Evolutionary conservation across 129 eudicot genomes (phyloP).

Genomic region (Glebionis coronaria): DNA sequence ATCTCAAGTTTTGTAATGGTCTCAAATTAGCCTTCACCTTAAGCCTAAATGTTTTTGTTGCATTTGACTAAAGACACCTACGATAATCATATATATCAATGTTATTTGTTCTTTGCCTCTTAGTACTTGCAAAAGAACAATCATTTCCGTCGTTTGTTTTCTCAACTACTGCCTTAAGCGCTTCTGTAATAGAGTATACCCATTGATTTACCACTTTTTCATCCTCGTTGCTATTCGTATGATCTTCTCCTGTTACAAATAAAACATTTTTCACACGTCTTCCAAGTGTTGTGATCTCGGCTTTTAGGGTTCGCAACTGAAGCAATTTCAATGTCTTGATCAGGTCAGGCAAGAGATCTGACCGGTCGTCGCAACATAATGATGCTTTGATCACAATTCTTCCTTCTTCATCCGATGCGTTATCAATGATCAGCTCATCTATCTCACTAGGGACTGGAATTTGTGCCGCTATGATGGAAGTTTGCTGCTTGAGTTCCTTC

Average conservation of each 20-base stretch:
- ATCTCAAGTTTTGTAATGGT: no score
- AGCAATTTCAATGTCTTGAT: conserved; percentile 47
- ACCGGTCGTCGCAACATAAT: conserved; percentile 69
- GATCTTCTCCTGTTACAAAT: conserved; percentile 36
- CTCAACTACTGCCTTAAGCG: conserved; percentile 65
- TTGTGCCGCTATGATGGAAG: conserved; percentile 57
- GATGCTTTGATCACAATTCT: conserved; percentile 67
- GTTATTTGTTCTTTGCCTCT: conserved; percentile 69
- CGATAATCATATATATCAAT: conserved; percentile 29
- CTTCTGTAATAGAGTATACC: conserved; percentile 62
- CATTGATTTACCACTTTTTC: conserved; percentile 29
- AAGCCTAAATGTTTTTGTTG: neutral
- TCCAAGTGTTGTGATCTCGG: conserved; percentile 72
- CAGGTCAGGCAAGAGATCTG: conserved; percentile 57
- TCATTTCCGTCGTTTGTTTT: conserved; percentile 42
- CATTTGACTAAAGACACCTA: conserved; percentile 19
- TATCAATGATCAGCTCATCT: conserved; percentile 59
- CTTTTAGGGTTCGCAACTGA: conserved; percentile 50
- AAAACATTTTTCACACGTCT: conserved; percentile 60
- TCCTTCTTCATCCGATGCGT: conserved; percentile 54
- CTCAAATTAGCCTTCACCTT: no score
- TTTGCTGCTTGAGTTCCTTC: conserved; percentile 77
- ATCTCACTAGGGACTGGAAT: conserved; percentile 57
- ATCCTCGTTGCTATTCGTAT: conserved; percentile 11
- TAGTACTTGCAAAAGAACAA: conserved; percentile 52